Conservation (phyloP, 2,329 filamentous ascomycete genomes). For the Aschersonia sp. region DNA sequence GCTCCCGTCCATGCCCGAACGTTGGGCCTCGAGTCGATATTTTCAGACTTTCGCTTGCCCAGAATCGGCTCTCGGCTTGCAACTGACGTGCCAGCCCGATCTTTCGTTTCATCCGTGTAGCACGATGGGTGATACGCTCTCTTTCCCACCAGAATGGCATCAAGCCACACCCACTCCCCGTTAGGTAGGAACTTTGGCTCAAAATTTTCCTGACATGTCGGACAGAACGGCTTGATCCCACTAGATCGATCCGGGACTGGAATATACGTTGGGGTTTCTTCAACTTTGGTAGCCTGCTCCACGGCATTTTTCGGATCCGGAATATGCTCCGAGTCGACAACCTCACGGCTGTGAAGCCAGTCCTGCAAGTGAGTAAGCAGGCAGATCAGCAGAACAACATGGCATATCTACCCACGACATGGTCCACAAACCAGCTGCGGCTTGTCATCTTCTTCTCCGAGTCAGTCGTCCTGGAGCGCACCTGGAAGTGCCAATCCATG, state of each 20-base stretch:
- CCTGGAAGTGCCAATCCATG: slow-evolving; percentile 96
- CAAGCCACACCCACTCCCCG: slow-evolving; percentile 95
- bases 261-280: slow-evolving; percentile 50
- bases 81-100: slow-evolving; percentile 32
- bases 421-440: slow-evolving; percentile 88
- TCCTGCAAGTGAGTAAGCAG: slow-evolving; percentile 39
- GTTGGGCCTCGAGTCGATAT: slow-evolving; percentile 25
- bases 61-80: slow-evolving; percentile 49
- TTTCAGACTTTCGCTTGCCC: slow-evolving; percentile 65
- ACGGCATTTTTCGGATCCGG: slow-evolving; percentile 16
- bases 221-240: slow-evolving; percentile 65
- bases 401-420: slow-evolving; percentile 43
- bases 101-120: slow-evolving; percentile 65
- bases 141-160: slow-evolving; percentile 63
- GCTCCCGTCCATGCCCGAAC: slow-evolving; percentile 20
- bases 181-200: slow-evolving; percentile 83
- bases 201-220: slow-evolving; percentile 92
- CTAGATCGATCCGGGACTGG: slow-evolving; percentile 67
- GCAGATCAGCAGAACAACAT: neutral
- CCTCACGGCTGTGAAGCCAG: slow-evolving; percentile 78
- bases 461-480: slow-evolving; percentile 78
- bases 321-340: slow-evolving; percentile 49
- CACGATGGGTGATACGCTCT: slow-evolving; percentile 85
- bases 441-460: slow-evolving; percentile 76
- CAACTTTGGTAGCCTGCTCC: slow-evolving; percentile 20